Evolutionary conservation across 1,139 yeast species (phyloP).

Genomic region (Kodamaea sp.): DNA sequence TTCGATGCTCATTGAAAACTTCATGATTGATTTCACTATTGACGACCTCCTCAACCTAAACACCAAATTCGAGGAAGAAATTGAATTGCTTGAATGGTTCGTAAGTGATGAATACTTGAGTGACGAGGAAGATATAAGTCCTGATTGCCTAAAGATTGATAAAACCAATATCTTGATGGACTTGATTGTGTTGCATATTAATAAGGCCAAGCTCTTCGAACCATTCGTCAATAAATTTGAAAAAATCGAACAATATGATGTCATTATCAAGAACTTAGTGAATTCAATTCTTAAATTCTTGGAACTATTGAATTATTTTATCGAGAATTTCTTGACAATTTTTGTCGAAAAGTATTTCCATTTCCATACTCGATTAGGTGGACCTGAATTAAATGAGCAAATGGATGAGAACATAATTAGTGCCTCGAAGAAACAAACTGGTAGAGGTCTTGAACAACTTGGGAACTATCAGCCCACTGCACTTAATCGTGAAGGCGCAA

Average conservation of each 20-base stretch:
- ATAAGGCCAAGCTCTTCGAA: conserved; percentile 53
- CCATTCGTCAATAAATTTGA: conserved; percentile 48
- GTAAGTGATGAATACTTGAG: conserved; percentile 18
- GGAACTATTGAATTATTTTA: conserved; percentile 32
- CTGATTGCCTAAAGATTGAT: conserved; percentile 24
- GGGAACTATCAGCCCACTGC: too few species aligned
- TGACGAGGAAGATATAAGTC: conserved; percentile 9
- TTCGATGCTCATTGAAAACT: conserved; percentile 53
- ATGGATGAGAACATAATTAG: not conserved
- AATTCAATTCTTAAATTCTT: conserved; percentile 42
- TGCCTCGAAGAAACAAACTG: not conserved
- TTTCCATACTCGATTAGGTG: conserved; percentile 6
- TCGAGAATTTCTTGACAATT: conserved; percentile 22
- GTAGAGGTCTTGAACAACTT: not conserved
- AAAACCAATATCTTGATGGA: conserved; percentile 43
- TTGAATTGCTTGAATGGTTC: conserved; percentile 32
- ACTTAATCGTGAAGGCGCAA: too few species aligned
- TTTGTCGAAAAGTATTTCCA: conserved; percentile 20
- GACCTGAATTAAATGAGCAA: conserved; percentile 1
- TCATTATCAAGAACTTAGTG: conserved; percentile 33
- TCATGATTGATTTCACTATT: conserved; percentile 46
- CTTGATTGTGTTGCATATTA: conserved; percentile 47
- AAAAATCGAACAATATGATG: conserved; percentile 26
- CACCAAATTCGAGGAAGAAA: conserved; percentile 42
- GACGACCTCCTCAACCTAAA: conserved; percentile 43